Percentiles rank a stretch among this genome's conserved stretches.
Evolutionary conservation across 2,329 filamentous ascomycete species (phyloP).

Genomic region (Epichloe elymi): DNA sequence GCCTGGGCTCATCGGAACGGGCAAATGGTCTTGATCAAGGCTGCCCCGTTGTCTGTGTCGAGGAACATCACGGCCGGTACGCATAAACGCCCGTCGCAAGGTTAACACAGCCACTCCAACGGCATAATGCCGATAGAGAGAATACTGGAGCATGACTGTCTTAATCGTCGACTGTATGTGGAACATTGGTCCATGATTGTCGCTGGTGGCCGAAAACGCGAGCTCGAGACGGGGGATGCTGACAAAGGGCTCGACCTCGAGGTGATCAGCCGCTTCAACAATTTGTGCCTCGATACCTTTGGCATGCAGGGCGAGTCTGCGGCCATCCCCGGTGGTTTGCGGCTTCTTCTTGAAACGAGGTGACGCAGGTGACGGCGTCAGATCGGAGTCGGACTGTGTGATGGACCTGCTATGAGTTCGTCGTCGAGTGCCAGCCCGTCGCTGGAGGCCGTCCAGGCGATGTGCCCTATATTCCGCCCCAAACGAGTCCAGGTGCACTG

Average conservation of each 20-base stretch:
- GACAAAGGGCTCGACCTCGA: conserved; percentile 76
- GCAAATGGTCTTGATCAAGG: conserved; percentile 14
- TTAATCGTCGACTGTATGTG: conserved; percentile 74
- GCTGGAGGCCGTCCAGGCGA: conserved; percentile 50
- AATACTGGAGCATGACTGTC: conserved; percentile 75
- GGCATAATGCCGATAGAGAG: conserved; percentile 85
- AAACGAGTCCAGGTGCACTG: conserved; percentile 77
- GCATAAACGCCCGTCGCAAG: conserved; percentile 55
- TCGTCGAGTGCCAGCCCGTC: conserved; percentile 44
- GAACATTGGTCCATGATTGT: conserved; percentile 76
- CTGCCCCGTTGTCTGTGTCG: conserved; percentile 20
- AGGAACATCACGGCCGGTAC: conserved; percentile 30
- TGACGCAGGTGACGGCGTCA: conserved; percentile 20
- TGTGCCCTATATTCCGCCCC: conserved; percentile 81
- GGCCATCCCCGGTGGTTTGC: conserved; percentile 55
- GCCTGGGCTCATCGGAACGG: conserved; percentile 21
- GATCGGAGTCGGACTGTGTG: conserved; percentile 56
- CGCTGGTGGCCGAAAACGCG: conserved; percentile 70
- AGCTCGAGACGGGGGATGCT: conserved; percentile 79
- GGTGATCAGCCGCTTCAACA: conserved; percentile 72
- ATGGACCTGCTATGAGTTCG: conserved; percentile 62
- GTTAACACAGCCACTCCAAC: conserved; percentile 71
- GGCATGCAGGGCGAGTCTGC: conserved; percentile 67
- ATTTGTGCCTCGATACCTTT: conserved; percentile 82
- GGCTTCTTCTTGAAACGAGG: conserved; percentile 38